Base-by-base conservation (phyloP, 202 grass and related monocot species). In the Setaria viridis region DNA sequence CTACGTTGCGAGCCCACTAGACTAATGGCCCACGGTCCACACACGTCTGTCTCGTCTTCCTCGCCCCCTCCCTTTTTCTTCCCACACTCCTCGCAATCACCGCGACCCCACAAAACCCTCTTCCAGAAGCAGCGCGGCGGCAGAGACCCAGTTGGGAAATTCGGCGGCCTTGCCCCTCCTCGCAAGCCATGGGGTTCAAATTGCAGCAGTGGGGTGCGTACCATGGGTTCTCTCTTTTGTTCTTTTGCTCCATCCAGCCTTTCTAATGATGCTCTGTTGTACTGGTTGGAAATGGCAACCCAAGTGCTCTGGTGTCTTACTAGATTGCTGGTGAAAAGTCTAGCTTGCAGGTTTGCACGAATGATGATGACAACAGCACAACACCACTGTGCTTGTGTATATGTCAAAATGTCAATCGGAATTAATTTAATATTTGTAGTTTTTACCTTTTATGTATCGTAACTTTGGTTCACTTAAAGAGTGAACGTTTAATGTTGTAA, bases 161-260 rank as follows among this genome's bases (percentile, higher is more conserved):
- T 66, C 75, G 30, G 63, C n/a, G 17, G 39, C 80, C 80, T 53
- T 25, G 34, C 17, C 12, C 7, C 69, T 71, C 56, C 42, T 30
- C 50, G 8, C 62, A 11, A 68, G 16, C 39, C 17, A 66, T 62
- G 59, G 59, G 11, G 25, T 12, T 12, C 50, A 77, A 20, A 46
- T 14, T 37, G 14, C 11, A 55, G 4, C 57, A 78, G 51, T 85
- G 74, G 74, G 83, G 83, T 85, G 41, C 17, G 74, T 78, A 60
- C 35, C 29, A 0, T 42, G 35, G 34, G 35, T 68, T 68, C 35
- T 42, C 14, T 68, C 16, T 10, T 42, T 7, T 37, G 5, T 37
- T 17, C 32, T 21, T 17, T 55, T 37, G 63, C 12, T 30, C 59
- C 57, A 25, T 60, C 4, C 57, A 6, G n/a, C 12, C 3, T 29